A percentile compares a stretch with the other conserved stretches of the same genome.
Evolutionary conservation across 805 yeast species (phyloP).

Genomic region (Priceomyces melissophilus): DNA sequence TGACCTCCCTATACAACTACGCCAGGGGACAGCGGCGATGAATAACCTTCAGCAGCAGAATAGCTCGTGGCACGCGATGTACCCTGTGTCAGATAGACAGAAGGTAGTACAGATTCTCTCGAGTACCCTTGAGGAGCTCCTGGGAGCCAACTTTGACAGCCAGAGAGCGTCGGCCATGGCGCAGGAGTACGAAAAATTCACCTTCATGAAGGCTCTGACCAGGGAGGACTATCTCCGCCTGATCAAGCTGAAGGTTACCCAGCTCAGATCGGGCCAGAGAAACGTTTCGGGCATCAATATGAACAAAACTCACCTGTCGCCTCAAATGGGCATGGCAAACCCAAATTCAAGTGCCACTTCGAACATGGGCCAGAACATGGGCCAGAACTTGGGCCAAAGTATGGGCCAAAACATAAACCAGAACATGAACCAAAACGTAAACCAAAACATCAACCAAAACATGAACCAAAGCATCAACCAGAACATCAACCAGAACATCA

Average conservation of each 20-base stretch:
- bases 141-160: constrained; percentile 28
- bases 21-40: constrained; percentile 4
- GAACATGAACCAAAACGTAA: constrained; percentile 18
- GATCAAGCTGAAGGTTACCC: constrained; percentile 37
- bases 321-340: constrained; percentile 25
- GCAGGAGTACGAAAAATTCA: constrained; percentile 66
- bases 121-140: constrained; percentile 36
- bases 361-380: too few relatives aligned
- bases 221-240: constrained; percentile 54
- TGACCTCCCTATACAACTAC: background rate
- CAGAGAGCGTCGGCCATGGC: constrained; percentile 46
- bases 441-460: constrained; percentile 25
- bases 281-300: constrained; percentile 9
- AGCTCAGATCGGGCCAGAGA: constrained; percentile 22
- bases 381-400: constrained; percentile 10
- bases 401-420: too few relatives aligned
- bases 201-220: constrained; percentile 55
- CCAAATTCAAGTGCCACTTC: too few relatives aligned
- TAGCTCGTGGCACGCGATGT: constrained; percentile 25
- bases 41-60: constrained; percentile 9
- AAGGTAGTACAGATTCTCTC: constrained; percentile 38
- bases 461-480: constrained; percentile 35
- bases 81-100: constrained; percentile 33
- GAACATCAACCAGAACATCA: constrained; percentile 45
- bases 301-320: constrained; percentile 6